phyloP scores from a whole-genome alignment of 106 monocot species.

The Alisma plantagoaquatica region DNA sequence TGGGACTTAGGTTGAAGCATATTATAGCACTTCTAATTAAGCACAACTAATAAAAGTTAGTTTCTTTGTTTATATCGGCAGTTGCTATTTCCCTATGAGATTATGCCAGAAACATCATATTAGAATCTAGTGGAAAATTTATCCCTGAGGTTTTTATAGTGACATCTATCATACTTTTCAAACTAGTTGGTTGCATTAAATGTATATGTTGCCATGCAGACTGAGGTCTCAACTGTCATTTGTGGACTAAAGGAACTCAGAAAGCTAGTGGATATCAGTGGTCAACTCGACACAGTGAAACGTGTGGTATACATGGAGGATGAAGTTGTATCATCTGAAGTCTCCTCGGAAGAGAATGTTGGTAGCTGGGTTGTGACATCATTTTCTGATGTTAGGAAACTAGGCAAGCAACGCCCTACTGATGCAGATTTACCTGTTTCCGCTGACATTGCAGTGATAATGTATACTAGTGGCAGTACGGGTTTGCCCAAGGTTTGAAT shows the following conservation, averaged over 20 bases:
- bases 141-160: no score
- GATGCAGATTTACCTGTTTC: slow-evolving; percentile 56
- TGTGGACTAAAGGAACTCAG: slow-evolving; percentile 88
- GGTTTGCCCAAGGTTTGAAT: slow-evolving; percentile 92
- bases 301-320: slow-evolving; percentile 76
- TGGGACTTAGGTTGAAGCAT: no score
- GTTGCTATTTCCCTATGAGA: no score
- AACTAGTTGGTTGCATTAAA: not conserved
- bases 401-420: slow-evolving; percentile 57
- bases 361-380: slow-evolving; percentile 48
- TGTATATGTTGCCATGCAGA: slow-evolving; percentile 25
- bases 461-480: slow-evolving; percentile 99
- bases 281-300: slow-evolving; percentile 77
- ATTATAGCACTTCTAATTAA: no score
- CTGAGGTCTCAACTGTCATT: slow-evolving; percentile 85
- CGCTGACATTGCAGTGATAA: slow-evolving; percentile 88
- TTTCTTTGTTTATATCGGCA: no score
- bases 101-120: no score
- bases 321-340: slow-evolving; percentile 44
- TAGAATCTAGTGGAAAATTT: not conserved
- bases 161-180: no score
- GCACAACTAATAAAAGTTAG: no score
- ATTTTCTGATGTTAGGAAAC: slow-evolving; percentile 65
- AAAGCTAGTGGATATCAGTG: slow-evolving; percentile 78
- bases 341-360: slow-evolving; percentile 45